These are phyloP conservation scores for Irpex sp. DNA, from an alignment of 1,284 basidiomycete species.

Conservation along the genomic window DNA sequence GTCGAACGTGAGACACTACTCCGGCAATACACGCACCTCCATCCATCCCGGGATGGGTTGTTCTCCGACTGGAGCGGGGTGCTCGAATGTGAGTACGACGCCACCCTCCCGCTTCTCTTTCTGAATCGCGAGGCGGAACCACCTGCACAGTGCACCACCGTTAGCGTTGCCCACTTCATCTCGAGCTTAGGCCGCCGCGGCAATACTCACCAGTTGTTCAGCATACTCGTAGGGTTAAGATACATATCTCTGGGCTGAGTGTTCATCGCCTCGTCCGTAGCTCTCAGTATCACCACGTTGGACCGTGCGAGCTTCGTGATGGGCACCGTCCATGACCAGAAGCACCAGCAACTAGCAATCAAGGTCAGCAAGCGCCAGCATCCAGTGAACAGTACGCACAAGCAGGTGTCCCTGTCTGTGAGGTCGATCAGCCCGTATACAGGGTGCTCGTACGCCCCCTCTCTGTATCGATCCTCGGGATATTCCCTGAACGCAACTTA, in stretches of 20 bases:
- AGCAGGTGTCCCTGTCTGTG: slow-evolving; percentile 50
- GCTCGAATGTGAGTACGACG: slow-evolving; percentile 64
- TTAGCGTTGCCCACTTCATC: background rate
- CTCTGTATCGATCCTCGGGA: slow-evolving; percentile 54
- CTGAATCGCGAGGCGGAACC: slow-evolving; percentile 58
- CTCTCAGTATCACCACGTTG: slow-evolving; percentile 46
- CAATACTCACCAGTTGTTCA: slow-evolving; percentile 48
- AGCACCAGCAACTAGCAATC: slow-evolving; percentile 54
- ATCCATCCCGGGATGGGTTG: slow-evolving; percentile 59
- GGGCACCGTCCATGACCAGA: slow-evolving; percentile 50
- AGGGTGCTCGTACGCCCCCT: slow-evolving; percentile 24
- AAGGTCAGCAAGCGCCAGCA: background rate
- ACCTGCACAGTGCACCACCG: slow-evolving; percentile 27
- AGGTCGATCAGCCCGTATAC: slow-evolving; percentile 41
- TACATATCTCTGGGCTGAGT: slow-evolving; percentile 25
- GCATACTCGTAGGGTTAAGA: slow-evolving; percentile 38
- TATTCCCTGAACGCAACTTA: slow-evolving; percentile 29
- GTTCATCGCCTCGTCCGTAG: slow-evolving; percentile 44
- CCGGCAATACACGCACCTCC: slow-evolving; percentile 30
- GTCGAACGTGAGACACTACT: background rate
- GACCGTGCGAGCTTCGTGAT: slow-evolving; percentile 33
- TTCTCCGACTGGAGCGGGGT: slow-evolving; percentile 52
- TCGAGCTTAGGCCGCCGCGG: background rate
- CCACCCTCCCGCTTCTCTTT: slow-evolving; percentile 33
- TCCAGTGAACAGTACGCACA: slow-evolving; percentile 24